Evolutionary conservation across 495 filamentous ascomycete genomes (phyloP).

Genomic region (Penicillium coprophilum): DNA sequence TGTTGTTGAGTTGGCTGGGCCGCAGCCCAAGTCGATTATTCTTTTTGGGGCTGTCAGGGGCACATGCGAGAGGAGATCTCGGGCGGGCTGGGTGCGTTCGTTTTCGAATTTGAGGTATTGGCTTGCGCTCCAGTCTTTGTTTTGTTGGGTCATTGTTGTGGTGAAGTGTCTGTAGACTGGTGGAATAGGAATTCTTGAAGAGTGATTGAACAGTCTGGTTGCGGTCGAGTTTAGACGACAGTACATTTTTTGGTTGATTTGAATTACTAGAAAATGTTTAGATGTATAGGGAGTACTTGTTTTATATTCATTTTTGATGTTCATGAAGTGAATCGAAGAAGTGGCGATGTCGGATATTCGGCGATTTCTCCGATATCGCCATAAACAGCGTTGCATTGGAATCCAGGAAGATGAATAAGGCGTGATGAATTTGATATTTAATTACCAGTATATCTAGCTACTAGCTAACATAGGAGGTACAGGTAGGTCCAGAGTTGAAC

Average conservation of each 20-base stretch:
- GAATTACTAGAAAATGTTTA: background rate
- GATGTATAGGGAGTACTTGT: background rate
- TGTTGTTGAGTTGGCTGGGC: slow-evolving; percentile 54
- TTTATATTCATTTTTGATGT: background rate
- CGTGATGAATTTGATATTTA: background rate
- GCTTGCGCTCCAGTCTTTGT: slow-evolving; percentile 45
- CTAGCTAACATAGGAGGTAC: background rate
- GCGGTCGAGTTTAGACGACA: background rate
- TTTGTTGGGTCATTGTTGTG: slow-evolving; percentile 25
- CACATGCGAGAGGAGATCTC: slow-evolving; percentile 46
- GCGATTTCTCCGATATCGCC: slow-evolving; percentile 6
- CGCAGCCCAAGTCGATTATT: slow-evolving; percentile 57
- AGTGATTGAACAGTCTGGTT: background rate
- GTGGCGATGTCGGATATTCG: slow-evolving; percentile 8
- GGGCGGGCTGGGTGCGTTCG: slow-evolving; percentile 46
- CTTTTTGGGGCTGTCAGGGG: slow-evolving; percentile 31
- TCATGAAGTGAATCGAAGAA: background rate
- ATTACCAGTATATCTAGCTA: slow-evolving; percentile 4
- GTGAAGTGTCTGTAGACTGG: slow-evolving; percentile 2
- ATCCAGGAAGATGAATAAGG: too few relatives aligned
- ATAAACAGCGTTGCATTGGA: background rate
- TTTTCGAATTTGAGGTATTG: slow-evolving; percentile 51
- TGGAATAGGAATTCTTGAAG: background rate
- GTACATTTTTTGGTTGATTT: background rate
- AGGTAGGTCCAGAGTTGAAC: background rate